These are phyloP conservation scores for Fusarium sarcochroum DNA, from an alignment of 2,329 filamentous ascomycete genomes.

Conservation along the genomic window DNA sequence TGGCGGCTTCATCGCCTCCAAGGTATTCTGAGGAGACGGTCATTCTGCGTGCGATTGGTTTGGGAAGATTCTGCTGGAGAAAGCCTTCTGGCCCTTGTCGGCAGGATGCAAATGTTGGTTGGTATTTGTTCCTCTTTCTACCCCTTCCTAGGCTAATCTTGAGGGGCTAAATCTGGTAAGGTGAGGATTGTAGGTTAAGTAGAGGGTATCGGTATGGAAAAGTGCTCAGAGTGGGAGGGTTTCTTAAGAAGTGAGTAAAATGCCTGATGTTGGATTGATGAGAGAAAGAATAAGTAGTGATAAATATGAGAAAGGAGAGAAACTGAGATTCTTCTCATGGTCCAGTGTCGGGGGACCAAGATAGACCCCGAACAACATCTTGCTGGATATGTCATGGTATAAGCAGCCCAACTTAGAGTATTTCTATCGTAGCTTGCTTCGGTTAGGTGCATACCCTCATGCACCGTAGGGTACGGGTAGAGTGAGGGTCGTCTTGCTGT, in stretches of 20 bases:
- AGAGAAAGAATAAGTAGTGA: neutral
- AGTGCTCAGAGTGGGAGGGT: too few species aligned
- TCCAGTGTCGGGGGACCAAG: neutral
- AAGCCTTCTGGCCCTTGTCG: neutral
- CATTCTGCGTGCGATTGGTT: neutral
- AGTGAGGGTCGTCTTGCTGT: neutral
- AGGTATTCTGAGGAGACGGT: neutral
- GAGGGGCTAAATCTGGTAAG: too few species aligned
- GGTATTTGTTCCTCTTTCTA: neutral
- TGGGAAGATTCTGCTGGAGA: neutral
- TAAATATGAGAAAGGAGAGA: neutral
- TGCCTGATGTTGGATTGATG: neutral
- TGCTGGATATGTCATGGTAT: rapidly evolving
- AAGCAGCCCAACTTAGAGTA: rapidly evolving
- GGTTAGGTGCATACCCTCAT: neutral
- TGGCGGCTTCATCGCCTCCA: rapidly evolving
- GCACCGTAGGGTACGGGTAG: neutral
- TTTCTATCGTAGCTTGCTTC: neutral
- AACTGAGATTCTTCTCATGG: too few species aligned
- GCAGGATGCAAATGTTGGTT: neutral
- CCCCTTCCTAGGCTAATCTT: too few species aligned
- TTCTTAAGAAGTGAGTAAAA: rapidly evolving
- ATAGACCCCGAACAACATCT: neutral
- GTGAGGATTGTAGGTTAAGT: too few species aligned
- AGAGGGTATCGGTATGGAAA: too few species aligned